A percentile compares a stretch with the other conserved stretches of the same genome.
These are phyloP conservation scores for Auricularia cornea DNA, from an alignment of 768 basidiomycete genomes.

Conservation along the genomic window DNA sequence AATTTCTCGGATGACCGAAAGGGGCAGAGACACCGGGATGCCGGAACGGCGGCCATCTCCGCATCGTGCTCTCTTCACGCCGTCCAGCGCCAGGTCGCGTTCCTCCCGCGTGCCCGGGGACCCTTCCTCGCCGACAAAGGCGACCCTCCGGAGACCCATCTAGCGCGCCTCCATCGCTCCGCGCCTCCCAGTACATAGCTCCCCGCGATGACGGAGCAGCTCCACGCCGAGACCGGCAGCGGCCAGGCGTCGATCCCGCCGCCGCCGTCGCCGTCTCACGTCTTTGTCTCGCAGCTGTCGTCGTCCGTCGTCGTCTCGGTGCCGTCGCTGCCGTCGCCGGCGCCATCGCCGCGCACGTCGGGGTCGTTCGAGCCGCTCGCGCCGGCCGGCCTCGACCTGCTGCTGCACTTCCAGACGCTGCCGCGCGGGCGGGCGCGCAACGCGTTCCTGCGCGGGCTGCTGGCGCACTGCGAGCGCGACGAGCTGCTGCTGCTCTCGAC, in stretches of 20 bases:
- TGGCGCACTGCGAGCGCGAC: slow-evolving; percentile 45
- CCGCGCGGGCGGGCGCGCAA: slow-evolving; percentile 36
- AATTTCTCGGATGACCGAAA: no score
- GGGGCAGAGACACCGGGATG: no score
- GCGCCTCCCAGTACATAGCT: no score
- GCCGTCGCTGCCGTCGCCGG: slow-evolving; percentile 52
- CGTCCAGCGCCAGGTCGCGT: no score
- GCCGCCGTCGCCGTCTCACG: neutral
- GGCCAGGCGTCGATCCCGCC: neutral
- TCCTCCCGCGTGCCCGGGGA: no score
- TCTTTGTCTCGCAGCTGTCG: slow-evolving; percentile 3
- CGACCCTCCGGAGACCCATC: no score
- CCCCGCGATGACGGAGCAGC: no score
- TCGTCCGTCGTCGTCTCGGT: slow-evolving; percentile 44
- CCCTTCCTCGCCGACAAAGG: no score
- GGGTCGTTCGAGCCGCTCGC: slow-evolving; percentile 12
- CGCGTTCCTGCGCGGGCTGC: slow-evolving; percentile 42
- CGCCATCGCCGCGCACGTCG: slow-evolving; percentile 43
- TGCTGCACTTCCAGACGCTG: slow-evolving; percentile 24
- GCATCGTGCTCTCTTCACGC: no score
- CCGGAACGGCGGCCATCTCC: no score
- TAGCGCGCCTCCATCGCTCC: no score
- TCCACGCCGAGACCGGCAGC: no score
- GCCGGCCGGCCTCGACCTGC: slow-evolving; percentile 22
- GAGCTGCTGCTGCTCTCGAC: slow-evolving; percentile 62